phyloP scores from a whole-genome alignment of 805 yeast species.

The Saturnispora diversa region DNA sequence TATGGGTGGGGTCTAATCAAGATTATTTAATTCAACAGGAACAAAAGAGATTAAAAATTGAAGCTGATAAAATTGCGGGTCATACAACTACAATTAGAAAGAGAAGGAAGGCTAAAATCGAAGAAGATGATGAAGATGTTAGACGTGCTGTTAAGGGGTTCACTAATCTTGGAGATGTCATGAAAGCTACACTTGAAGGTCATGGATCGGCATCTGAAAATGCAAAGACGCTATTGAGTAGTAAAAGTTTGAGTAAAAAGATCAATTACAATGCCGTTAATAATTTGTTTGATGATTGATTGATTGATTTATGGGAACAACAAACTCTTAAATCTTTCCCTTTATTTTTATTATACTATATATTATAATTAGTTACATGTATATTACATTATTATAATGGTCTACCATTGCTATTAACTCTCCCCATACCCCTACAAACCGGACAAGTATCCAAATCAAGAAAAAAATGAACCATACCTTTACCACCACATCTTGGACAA shows the following conservation, averaged over 20 bases:
- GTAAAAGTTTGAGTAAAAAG: conserved; percentile 75
- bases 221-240: conserved; percentile 67
- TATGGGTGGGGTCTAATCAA: conserved; percentile 86
- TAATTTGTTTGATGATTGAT: conserved; percentile 33
- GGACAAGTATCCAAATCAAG: conserved; percentile 57
- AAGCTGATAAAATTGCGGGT: conserved; percentile 84
- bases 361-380: no score
- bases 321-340: background rate
- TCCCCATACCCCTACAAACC: conserved; percentile 60
- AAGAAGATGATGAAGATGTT: conserved; percentile 18
- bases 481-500: conserved; percentile 68
- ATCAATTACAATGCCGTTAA: conserved; percentile 81
- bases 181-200: conserved; percentile 37
- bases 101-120: conserved; percentile 32
- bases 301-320: background rate
- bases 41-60: conserved; percentile 68
- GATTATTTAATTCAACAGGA: conserved; percentile 84
- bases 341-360: no score
- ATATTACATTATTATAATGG: conserved; percentile 10
- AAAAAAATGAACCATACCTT: conserved; percentile 47
- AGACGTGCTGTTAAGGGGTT: conserved; percentile 24
- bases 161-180: conserved; percentile 27
- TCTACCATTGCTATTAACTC: conserved; percentile 30
- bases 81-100: conserved; percentile 48
- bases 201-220: conserved; percentile 65